Evolutionary conservation across 371 early-diverging fungal genomes (phyloP), one percentile per base, ranked within the genome.

Genomic region (Catenaria anguillulae): DNA sequence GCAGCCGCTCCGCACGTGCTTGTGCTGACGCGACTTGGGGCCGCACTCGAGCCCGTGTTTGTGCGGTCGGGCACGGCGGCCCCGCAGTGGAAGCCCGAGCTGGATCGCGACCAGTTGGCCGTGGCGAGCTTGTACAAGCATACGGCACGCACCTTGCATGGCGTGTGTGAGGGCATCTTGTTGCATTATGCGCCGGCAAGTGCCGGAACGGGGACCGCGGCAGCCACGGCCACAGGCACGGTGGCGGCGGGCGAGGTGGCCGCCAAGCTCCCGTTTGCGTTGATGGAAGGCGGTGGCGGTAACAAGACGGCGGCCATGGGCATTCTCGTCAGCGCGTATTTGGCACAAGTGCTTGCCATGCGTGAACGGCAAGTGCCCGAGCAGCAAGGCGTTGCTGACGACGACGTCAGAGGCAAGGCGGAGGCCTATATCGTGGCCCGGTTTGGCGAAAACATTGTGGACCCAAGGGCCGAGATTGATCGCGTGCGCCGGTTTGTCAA

Each of bases 131-230:
- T n/a, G n/a, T n/a, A n/a, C n/a, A 83, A 82, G 65, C 71, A 76
- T 8, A 62, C 84, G 61, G 76, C 75, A 45, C 77, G 82, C 45
- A 76, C 80, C 23, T 77, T 83, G 48, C 75, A 84, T 46, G 81
- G 81, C 61, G 46, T 83, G 34, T 69, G 75, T 56, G 87, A 86
- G 64, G 80, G 82, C 73, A 62, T 82, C 24, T 69, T 75, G 0
- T 64, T 84, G 33, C 75, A 79, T 4, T 74, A 79, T 66, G 8
- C 13, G 8, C 13, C 13, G 8, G 8, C 37, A 72, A 84, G 60
- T 67, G 83, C 43, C 75, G 74, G 37, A 72, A 69, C 17, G 65
- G 77, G 31, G 75, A 74, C 23, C 69, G 71, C 52, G 46, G 19
- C 23, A 24, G 46, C n/a, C 46, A 24, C 21, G 4, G 1, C 24